phyloP scores from a whole-genome alignment of 148 eudicot species.

The Arctostaphylos glauca region DNA sequence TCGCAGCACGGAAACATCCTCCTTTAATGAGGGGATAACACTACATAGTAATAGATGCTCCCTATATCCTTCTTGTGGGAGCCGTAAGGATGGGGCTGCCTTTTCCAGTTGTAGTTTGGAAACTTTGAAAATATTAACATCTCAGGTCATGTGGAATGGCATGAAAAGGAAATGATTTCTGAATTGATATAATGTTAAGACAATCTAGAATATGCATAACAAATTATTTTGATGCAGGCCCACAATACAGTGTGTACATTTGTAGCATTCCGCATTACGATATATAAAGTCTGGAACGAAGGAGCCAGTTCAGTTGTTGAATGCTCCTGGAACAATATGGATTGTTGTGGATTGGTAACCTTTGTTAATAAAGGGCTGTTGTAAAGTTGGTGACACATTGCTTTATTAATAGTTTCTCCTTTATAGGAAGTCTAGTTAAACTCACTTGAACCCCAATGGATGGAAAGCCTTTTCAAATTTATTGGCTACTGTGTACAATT shows the following conservation, averaged over 20 bases:
- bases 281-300: background rate
- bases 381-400: too few relatives aligned
- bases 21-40: background rate
- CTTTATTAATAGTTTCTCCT: background rate
- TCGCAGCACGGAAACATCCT: background rate
- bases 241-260: background rate
- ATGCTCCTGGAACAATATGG: background rate
- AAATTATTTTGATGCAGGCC: background rate
- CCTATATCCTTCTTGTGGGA: background rate
- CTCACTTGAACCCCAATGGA: background rate
- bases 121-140: background rate
- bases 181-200: background rate
- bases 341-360: background rate
- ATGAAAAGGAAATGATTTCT: background rate
- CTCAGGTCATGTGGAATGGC: background rate
- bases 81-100: background rate
- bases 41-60: background rate
- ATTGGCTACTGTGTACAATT: background rate
- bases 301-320: slow-evolving; percentile 5
- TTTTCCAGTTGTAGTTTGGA: background rate
- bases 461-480: background rate
- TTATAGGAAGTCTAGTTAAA: background rate
- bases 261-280: background rate
- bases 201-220: background rate
- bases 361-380: background rate